phyloP scores from a whole-genome alignment of 2,329 filamentous ascomycete genomes.

The Hyphodiscus sp. region DNA sequence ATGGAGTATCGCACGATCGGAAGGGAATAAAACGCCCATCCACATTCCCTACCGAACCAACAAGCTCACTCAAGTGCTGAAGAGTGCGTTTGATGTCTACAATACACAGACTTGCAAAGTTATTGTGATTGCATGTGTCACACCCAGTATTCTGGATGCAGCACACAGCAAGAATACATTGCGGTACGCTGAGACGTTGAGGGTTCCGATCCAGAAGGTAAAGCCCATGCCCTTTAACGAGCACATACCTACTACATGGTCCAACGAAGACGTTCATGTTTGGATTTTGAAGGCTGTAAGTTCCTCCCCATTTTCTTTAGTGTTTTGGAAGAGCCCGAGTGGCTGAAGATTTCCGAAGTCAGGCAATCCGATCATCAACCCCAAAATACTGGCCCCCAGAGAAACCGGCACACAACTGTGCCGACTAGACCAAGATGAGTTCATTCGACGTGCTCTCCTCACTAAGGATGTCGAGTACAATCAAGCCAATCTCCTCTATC shows the following conservation, averaged over 20 bases:
- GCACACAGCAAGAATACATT: conserved; percentile 77
- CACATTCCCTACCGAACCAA: conserved; percentile 89
- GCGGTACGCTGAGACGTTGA: conserved; percentile 72
- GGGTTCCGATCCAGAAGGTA: conserved; percentile 32
- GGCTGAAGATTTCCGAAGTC: conserved; percentile 28
- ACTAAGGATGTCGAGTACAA: conserved; percentile 31
- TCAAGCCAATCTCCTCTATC: conserved; percentile 36
- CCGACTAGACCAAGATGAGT: conserved; percentile 34
- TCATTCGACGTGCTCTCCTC: conserved; percentile 36
- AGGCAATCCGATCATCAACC: conserved; percentile 32
- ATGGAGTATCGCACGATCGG: conserved; percentile 42
- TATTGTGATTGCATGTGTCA: conserved; percentile 95
- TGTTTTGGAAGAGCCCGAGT: background rate
- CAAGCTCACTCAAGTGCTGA: conserved; percentile 72
- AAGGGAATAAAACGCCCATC: conserved; percentile 40
- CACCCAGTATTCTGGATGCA: conserved; percentile 88
- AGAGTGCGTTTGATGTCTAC: conserved; percentile 74
- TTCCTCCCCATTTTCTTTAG: background rate
- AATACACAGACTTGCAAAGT: conserved; percentile 77
- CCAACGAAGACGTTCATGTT: conserved; percentile 31
- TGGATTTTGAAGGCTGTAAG: conserved; percentile 39
- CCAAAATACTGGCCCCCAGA: conserved; percentile 32
- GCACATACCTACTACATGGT: conserved; percentile 34
- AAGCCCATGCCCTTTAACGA: conserved; percentile 23
- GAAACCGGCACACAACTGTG: conserved; percentile 39